Base-by-base conservation (phyloP, 495 filamentous ascomycete genomes). In the Neurospora sp. region DNA sequence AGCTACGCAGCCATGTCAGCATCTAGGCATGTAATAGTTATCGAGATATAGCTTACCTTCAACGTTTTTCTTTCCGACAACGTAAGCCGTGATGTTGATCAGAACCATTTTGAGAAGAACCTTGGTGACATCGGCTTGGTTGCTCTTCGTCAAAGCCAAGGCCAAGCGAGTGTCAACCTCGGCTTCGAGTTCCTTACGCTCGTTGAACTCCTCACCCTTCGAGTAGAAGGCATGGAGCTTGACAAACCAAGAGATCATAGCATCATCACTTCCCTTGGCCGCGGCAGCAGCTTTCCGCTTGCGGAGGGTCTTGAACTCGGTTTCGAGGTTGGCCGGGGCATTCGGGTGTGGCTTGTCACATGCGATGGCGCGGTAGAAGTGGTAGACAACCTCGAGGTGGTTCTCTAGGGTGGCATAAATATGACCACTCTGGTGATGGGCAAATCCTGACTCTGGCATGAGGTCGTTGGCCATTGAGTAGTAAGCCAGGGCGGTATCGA, bases 351-450 rank as follows among this genome's bases (percentile, higher is more conserved):
- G 93, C 42, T 90, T 86, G 39, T 89, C 84, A 41, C 90, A 89
- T 3, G 90, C 89, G 48, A 94, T 83, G 20, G 94, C 92, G 71
- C 94, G 88, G 77, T 97, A 97, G 14, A 98, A 86, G 81, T 98
- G 90, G 78, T 98, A 98, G 1, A 93, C 91, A 4, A 93, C 90
- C 31, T 92, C 87, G 31, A 98, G 86, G 79, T 97, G 92, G 73
- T 93, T 90, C 20, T 84, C 86, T 77, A 92, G 90, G 69, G 90
- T 90, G 48, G 90, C 85, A 39, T 92, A 90, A 73, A 98, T 91
- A 18, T 98, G 92, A 0, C 93, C 94, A 78, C 93, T 85, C 80
- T 98, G 96, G 75, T 99, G 94, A 78, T 97, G 90, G 46, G 93
- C 91, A 38, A 88, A 86, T 39, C 95, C 95, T 48, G 92, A 92